Percentiles rank a stretch among this genome's conserved stretches.
These are phyloP conservation scores for Aspergillus flavus DNA, from an alignment of 2,329 filamentous ascomycete genomes.

Conservation along the genomic window DNA sequence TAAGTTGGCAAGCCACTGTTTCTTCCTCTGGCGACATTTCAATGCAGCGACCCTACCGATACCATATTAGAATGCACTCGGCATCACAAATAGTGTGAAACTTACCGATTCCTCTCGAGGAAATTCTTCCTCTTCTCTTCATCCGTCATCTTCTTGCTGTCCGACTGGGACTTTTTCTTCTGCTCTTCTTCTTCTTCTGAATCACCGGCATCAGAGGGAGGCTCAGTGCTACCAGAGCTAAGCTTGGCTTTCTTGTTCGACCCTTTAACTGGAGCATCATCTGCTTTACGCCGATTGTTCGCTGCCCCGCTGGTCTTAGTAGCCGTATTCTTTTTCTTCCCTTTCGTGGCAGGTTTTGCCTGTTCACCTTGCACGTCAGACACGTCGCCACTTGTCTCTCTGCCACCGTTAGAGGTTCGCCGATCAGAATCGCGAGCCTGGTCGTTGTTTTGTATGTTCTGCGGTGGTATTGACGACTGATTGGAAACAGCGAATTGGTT, in stretches of 20 bases:
- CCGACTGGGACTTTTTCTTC: conserved; percentile 56
- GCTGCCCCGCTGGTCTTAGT: conserved; percentile 50
- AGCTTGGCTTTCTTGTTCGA: conserved; percentile 75
- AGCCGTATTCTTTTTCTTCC: conserved; percentile 67
- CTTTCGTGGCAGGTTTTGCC: conserved; percentile 65
- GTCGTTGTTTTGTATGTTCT: conserved; percentile 56
- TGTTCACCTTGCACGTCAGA: conserved; percentile 74
- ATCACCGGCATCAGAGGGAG: conserved; percentile 50
- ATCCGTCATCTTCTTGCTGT: conserved; percentile 87
- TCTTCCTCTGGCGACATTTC: conserved; percentile 97
- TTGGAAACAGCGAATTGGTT: conserved; percentile 57
- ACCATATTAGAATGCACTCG: not conserved
- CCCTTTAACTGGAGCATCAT: conserved; percentile 68
- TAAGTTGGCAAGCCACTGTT: conserved; percentile 95
- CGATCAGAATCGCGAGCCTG: conserved; percentile 49
- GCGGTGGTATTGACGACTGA: conserved; percentile 54
- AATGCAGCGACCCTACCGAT: conserved; percentile 79
- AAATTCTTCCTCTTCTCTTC: conserved; percentile 99
- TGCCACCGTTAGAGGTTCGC: conserved; percentile 55
- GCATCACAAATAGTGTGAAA: conserved; percentile 16
- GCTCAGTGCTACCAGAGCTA: conserved; percentile 50
- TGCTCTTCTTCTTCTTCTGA: conserved; percentile 53
- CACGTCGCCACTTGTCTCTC: conserved; percentile 68
- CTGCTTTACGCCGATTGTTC: conserved; percentile 77
- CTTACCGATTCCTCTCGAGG: conserved; percentile 90